These are phyloP conservation scores for Testicularia cyperi DNA, from an alignment of 1,284 basidiomycete species.

Conservation along the genomic window DNA sequence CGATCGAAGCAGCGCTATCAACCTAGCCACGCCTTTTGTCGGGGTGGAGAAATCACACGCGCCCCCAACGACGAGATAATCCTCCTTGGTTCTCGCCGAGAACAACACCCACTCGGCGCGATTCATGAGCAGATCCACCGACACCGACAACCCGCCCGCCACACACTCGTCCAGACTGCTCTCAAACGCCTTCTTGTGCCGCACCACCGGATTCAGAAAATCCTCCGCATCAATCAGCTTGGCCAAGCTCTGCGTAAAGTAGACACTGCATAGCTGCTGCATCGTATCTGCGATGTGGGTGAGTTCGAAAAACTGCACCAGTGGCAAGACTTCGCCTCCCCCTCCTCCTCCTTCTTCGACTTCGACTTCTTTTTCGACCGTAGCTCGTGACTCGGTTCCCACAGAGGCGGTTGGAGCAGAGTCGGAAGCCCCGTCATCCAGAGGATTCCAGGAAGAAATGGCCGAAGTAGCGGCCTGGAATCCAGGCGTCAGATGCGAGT, in stretches of 20 bases:
- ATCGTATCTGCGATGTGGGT: constrained; percentile 97
- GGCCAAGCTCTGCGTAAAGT: constrained; percentile 87
- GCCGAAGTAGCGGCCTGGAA: constrained; percentile 71
- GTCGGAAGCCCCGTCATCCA: no score
- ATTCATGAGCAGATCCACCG: constrained; percentile 92
- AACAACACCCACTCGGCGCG: constrained; percentile 93
- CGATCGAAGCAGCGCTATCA: constrained; percentile 79
- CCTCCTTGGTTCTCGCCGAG: constrained; percentile 77
- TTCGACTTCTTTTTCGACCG: neutral
- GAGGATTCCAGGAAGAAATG: constrained; percentile 41
- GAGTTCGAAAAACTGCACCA: constrained; percentile 95
- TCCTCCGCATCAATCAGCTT: constrained; percentile 68
- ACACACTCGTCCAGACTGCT: constrained; percentile 87
- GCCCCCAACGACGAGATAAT: constrained; percentile 65
- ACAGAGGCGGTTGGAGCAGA: no score
- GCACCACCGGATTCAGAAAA: constrained; percentile 86
- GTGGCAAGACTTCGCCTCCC: constrained; percentile 81
- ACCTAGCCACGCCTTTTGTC: constrained; percentile 80
- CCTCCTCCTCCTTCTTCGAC: constrained; percentile 61
- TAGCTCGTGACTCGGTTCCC: no score
- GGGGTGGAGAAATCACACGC: constrained; percentile 65
- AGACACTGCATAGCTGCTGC: constrained; percentile 94
- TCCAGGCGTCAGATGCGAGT: constrained; percentile 80
- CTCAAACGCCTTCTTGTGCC: constrained; percentile 96
- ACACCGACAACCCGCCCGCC: constrained; percentile 86